These are phyloP conservation scores for Citrus reticulata DNA, from an alignment of 345 rosid species.

Conservation along the genomic window DNA sequence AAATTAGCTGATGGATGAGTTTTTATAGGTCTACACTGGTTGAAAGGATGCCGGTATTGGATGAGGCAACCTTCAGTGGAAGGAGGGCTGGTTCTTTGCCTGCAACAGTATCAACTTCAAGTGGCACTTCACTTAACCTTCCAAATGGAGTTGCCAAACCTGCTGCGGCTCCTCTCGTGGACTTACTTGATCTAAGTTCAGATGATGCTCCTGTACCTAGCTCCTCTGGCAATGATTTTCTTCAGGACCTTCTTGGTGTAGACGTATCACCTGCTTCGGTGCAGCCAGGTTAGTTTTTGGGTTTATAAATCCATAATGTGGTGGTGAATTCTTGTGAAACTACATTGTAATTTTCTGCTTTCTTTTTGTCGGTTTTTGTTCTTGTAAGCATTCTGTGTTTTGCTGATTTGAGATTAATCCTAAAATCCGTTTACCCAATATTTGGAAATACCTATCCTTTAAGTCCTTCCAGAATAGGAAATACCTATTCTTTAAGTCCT, in stretches of 20 bases:
- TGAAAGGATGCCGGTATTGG: constrained; percentile 98
- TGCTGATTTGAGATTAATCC: neutral
- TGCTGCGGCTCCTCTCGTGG: constrained; percentile 72
- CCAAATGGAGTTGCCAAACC: constrained; percentile 85
- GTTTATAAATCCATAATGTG: neutral
- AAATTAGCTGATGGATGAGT: constrained; percentile 29
- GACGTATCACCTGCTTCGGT: constrained; percentile 58
- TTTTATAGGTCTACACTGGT: constrained; percentile 73
- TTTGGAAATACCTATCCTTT: neutral
- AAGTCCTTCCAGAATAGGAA: neutral
- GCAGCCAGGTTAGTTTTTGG: constrained; percentile 56
- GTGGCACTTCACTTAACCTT: constrained; percentile 59
- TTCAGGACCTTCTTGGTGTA: constrained; percentile 88
- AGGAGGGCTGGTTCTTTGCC: constrained; percentile 85
- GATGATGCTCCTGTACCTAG: constrained; percentile 76
- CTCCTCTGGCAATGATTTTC: constrained; percentile 82
- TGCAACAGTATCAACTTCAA: constrained; percentile 57
- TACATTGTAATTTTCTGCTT: neutral
- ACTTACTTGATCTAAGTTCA: constrained; percentile 79
- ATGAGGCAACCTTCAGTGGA: constrained; percentile 88
- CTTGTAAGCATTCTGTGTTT: neutral
- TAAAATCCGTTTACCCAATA: neutral
- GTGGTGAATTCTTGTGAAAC: neutral
- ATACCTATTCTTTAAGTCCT: neutral
- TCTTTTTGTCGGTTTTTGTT: neutral